Evolutionary conservation across 1,284 basidiomycete species (phyloP).

Genomic region (Ceratorhiza oryzae-sativae): DNA sequence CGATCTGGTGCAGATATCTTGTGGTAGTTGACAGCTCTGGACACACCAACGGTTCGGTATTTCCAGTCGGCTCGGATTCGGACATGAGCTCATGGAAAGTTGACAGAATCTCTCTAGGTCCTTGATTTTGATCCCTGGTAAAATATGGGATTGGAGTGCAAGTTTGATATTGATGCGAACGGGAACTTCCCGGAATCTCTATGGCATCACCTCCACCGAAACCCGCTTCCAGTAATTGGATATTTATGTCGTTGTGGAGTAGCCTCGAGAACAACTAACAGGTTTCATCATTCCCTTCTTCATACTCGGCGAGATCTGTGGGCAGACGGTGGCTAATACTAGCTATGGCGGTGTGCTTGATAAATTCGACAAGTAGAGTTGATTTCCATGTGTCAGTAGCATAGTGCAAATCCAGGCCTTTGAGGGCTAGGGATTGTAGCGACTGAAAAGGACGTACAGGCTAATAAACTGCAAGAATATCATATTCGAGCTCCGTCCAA

Average conservation of each 20-base stretch:
- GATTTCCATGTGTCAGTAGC: background rate
- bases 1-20: background rate
- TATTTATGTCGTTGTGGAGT: too few species aligned
- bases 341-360: background rate
- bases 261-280: too few species aligned
- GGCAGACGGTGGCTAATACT: too few species aligned
- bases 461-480: background rate
- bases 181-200: background rate
- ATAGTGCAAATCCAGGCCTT: background rate
- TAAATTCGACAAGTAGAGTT: background rate
- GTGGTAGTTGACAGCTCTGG: background rate
- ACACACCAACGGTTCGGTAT: background rate
- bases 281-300: too few species aligned
- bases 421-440: background rate
- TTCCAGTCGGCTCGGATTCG: background rate
- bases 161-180: background rate
- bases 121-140: background rate
- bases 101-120: background rate
- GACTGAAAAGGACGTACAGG: background rate
- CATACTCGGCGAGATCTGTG: too few species aligned
- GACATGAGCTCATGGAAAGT: background rate
- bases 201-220: too few species aligned
- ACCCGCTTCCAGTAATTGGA: too few species aligned
- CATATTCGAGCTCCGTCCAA: too few species aligned
- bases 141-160: background rate